Evolutionary conservation across 176 grass and related monocot species (phyloP), one percentile per base, ranked within the genome.

Genomic region (Chloris gayana): DNA sequence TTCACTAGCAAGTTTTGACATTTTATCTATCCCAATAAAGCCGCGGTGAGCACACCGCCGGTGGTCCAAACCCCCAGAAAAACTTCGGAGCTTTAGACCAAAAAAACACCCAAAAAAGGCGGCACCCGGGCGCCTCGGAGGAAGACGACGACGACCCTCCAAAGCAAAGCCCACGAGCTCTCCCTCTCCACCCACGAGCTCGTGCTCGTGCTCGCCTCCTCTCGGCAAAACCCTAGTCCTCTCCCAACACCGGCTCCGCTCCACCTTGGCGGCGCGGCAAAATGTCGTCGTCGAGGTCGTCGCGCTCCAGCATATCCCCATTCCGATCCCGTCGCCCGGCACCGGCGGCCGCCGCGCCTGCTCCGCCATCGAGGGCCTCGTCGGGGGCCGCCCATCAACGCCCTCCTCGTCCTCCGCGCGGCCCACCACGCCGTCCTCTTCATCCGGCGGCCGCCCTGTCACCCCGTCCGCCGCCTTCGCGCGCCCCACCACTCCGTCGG

Each of bases 271-370:
- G 64, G 32, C 70, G 70, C 73, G 29, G 38, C 83, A 88, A 49
- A 49, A 98, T 98, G 95, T 92, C 95, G 74, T 92, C 95, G 70
- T 89, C 88, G 64, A 94, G 78, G 64, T 79, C 92, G 42, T 59
- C 84, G 89, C 85, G 95, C 47, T 91, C 95, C 59, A 91, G 92
- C 87, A 98, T 98, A 39, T 95, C 95, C 44, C 95, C 95, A 25
- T 98, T 98, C 46, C 95, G 95, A 88, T 98, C 95, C 85, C 86
- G 92, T 70, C 86, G 79, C 72, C 50, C 83, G n/a, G 61, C 80
- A 2, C 59, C 79, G 49, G 63, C 57, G 27, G 44, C 74, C 21
- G 64, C 75, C 9, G 57, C 74, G 70, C 71, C 79, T 17, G 81
- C 91, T 1, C 53, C 91, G 27, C 53, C 91, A 56, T 54, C 84